A percentile compares a stretch with the other conserved stretches of the same genome.
phyloP scores from a whole-genome alignment of 1,284 basidiomycete species.

The Peniophora sp. region DNA sequence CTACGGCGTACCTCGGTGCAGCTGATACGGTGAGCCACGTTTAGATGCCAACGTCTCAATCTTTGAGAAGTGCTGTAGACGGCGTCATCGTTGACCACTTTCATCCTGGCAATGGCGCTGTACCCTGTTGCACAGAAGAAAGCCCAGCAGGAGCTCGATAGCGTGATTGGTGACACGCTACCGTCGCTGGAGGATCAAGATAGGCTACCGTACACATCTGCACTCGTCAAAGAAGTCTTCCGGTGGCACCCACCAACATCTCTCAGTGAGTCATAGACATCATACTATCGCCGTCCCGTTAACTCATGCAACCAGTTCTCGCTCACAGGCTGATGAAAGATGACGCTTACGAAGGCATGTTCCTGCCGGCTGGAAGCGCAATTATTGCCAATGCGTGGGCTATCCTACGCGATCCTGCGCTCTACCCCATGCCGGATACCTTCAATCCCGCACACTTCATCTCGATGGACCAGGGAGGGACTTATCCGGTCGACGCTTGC shows the following conservation, averaged over 20 bases:
- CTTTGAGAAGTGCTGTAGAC: constrained; percentile 8
- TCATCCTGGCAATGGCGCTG: constrained; percentile 19
- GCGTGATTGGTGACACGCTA: constrained; percentile 16
- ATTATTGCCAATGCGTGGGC: constrained; percentile 22
- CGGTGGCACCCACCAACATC: constrained; percentile 9
- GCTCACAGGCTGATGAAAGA: constrained; percentile 24
- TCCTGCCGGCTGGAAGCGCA: constrained; percentile 27
- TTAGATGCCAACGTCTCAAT: too few relatives aligned
- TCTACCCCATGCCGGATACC: not conserved
- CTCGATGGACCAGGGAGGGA: not conserved
- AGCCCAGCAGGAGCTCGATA: constrained; percentile 20
- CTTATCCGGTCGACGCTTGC: not conserved
- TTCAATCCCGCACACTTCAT: not conserved
- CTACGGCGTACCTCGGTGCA: not conserved
- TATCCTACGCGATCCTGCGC: not conserved
- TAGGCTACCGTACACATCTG: constrained; percentile 14
- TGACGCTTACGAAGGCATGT: constrained; percentile 25
- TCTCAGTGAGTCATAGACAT: constrained; percentile 1
- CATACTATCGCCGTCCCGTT: not conserved
- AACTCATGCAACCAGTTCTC: constrained; percentile 15
- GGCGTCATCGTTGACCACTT: constrained; percentile 10
- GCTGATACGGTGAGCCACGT: not conserved
- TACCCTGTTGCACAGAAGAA: constrained; percentile 19
- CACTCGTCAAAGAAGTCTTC: constrained; percentile 14
- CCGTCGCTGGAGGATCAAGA: constrained; percentile 13